Percentiles rank a stretch among this genome's conserved stretches.
Conservation (phyloP, 2,329 filamentous ascomycete genomes). For the Microdochium nivale region DNA sequence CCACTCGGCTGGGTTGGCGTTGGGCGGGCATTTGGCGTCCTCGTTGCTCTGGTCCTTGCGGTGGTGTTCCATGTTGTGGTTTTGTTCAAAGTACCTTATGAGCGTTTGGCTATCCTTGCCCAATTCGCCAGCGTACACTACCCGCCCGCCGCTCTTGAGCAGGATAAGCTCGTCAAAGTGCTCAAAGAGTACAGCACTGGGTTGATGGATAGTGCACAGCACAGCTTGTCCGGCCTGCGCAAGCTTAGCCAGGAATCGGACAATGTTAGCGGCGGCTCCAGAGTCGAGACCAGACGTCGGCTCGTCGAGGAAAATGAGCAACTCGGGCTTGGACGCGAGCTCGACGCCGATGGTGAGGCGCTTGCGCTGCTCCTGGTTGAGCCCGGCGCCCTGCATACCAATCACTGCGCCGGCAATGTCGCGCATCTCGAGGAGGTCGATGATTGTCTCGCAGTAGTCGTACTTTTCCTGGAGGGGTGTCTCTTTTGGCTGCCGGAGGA, state of each 20-base stretch:
- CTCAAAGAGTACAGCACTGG: conserved; percentile 45
- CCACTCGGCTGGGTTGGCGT: conserved; percentile 45
- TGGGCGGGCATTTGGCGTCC: conserved; percentile 33
- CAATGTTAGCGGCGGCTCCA: conserved; percentile 51
- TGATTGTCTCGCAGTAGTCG: conserved; percentile 59
- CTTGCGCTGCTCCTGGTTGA: conserved; percentile 52
- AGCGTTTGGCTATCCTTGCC: conserved; percentile 38
- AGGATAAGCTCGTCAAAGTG: conserved; percentile 48
- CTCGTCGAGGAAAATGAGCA: conserved; percentile 59
- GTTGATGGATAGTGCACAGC: conserved; percentile 53
- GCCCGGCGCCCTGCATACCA: conserved; percentile 47
- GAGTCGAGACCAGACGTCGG: conserved; percentile 50
- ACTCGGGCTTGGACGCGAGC: conserved; percentile 46
- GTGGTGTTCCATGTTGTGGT: background rate
- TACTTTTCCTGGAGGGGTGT: conserved; percentile 54
- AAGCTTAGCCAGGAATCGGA: conserved; percentile 52
- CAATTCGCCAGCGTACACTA: conserved; percentile 45
- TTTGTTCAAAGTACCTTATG: conserved; percentile 40
- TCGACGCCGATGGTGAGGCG: conserved; percentile 48
- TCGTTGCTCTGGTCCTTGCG: conserved; percentile 25
- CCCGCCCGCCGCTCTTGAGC: conserved; percentile 42
- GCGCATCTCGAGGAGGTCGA: conserved; percentile 62
- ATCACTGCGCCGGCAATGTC: conserved; percentile 58
- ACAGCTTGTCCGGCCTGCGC: conserved; percentile 52
- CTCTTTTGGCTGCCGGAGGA: conserved; percentile 51